phyloP scores from a whole-genome alignment of 2,329 filamentous ascomycete species.

The Diaporthe longicolla region DNA sequence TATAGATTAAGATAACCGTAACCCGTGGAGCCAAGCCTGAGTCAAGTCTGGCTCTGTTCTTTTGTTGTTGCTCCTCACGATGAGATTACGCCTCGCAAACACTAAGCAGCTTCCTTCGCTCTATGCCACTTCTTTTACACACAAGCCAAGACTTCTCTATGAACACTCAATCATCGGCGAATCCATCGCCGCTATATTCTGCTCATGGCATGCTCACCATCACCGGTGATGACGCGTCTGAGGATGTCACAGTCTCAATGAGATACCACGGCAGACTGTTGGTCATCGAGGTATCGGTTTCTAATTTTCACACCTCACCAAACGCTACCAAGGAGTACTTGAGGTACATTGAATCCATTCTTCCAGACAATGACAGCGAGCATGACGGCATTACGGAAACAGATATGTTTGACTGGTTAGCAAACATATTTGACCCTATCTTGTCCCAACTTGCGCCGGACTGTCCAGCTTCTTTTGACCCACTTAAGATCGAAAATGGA shows the following conservation, averaged over 20 bases:
- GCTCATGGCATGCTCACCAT: background rate
- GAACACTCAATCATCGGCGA: background rate
- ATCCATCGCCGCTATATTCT: background rate
- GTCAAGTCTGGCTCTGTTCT: background rate
- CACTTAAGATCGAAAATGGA: background rate
- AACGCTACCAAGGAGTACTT: background rate
- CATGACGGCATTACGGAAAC: background rate
- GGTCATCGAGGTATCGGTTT: background rate
- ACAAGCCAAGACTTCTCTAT: background rate
- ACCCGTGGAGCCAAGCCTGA: background rate
- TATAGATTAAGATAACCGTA: background rate
- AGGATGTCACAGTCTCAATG: conserved; percentile 7
- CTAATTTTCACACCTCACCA: conserved; percentile 14
- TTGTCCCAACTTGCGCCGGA: background rate
- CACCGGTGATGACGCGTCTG: background rate
- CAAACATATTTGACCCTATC: conserved; percentile 1
- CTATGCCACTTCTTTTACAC: background rate
- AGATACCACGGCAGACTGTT: conserved; percentile 5
- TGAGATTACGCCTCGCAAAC: background rate
- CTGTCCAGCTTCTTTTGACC: background rate
- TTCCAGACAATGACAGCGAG: background rate
- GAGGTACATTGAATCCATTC: background rate
- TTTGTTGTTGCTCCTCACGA: background rate
- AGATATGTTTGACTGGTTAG: conserved; percentile 1
- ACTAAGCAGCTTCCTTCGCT: background rate